phyloP scores from a whole-genome alignment of 805 yeast genomes.

The Candida odintsovae region DNA sequence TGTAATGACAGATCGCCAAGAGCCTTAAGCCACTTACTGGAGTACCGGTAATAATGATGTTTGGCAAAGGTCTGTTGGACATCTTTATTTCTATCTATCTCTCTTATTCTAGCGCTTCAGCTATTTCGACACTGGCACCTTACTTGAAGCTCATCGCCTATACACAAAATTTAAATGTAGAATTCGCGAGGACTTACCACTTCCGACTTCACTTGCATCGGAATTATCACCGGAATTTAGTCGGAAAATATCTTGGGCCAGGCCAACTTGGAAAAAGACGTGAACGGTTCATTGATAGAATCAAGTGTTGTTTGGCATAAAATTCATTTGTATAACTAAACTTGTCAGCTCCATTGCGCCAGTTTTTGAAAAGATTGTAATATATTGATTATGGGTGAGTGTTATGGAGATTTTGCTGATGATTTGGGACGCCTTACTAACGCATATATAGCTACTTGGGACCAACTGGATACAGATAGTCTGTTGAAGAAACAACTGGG shows the following conservation, averaged over 20 bases:
- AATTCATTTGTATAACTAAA: neutral
- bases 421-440: neutral
- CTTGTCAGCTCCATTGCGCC: neutral
- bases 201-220: neutral
- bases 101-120: too few relatives aligned
- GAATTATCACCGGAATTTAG: neutral
- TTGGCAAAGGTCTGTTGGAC: conserved; percentile 38
- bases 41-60: conserved; percentile 89
- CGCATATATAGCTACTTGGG: conserved; percentile 8
- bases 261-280: neutral
- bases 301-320: neutral
- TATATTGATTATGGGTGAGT: neutral
- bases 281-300: neutral
- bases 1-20: too few relatives aligned
- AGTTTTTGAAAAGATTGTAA: neutral
- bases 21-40: conserved; percentile 35
- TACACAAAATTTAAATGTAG: neutral
- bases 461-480: conserved; percentile 9
- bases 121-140: neutral
- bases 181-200: neutral
- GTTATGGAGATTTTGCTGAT: neutral
- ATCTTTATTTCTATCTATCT: conserved; percentile 2
- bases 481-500: conserved; percentile 5
- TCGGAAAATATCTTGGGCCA: neutral
- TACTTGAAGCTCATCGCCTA: neutral